A percentile compares a stretch with the other conserved stretches of the same genome.
Evolutionary conservation across 2,329 filamentous ascomycete genomes (phyloP).

Genomic region (Pyrenochaeta sp.): DNA sequence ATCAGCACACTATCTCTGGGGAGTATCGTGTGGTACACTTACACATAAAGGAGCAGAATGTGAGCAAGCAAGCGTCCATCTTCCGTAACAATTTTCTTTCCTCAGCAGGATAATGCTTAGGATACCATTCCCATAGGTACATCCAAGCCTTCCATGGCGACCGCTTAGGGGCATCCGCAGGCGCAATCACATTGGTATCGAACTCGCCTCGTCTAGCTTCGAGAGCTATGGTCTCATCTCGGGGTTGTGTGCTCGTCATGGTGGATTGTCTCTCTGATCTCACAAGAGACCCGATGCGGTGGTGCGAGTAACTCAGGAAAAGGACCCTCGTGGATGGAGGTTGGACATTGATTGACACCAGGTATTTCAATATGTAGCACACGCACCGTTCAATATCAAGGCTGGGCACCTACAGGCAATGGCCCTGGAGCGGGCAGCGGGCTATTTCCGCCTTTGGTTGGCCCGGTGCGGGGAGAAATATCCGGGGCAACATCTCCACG

Average conservation of each 20-base stretch:
- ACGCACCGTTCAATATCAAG: conserved; percentile 16
- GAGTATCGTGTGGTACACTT: conserved; percentile 10
- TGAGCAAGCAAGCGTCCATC: conserved; percentile 47
- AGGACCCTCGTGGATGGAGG: conserved; percentile 9
- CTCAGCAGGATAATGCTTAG: conserved; percentile 44
- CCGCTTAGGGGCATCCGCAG: conserved; percentile 44
- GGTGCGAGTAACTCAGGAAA: conserved; percentile 7
- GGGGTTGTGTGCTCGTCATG: conserved; percentile 31
- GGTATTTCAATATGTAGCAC: conserved; percentile 35
- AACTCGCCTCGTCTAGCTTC: conserved; percentile 30
- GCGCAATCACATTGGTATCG: conserved; percentile 41
- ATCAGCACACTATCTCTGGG: conserved; percentile 1
- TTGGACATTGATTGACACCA: conserved; percentile 12
- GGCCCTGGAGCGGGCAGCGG: conserved; percentile 34
- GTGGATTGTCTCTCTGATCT: conserved; percentile 1
- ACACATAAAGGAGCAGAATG: conserved; percentile 51
- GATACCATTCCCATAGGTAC: conserved; percentile 52
- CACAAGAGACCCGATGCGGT: conserved; percentile 4
- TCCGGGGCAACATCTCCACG: conserved; percentile 21
- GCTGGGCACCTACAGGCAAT: conserved; percentile 17
- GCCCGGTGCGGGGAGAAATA: conserved; percentile 31
- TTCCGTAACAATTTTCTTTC: conserved; percentile 47
- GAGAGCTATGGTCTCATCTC: conserved; percentile 28
- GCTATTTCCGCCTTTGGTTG: conserved; percentile 26
- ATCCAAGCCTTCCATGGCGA: conserved; percentile 50